Evolutionary conservation across 2,329 filamentous ascomycete species (phyloP), one percentile per base, ranked within the genome.

Genomic region (Colletotrichum lentis): DNA sequence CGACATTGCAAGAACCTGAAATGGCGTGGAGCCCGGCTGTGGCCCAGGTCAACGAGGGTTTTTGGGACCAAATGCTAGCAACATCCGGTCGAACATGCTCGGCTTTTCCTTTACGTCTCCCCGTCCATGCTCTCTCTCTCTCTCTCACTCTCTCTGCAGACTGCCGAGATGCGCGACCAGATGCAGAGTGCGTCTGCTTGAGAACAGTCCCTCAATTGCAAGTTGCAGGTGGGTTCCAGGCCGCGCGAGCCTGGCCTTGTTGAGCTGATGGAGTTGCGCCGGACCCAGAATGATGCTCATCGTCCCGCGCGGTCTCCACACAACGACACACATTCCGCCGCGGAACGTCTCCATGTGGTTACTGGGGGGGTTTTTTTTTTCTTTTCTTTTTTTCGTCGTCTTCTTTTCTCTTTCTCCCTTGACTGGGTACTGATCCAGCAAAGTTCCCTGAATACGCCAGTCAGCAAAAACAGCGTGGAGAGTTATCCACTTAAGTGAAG

Each of bases 301-400:
- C 22, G 61, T 39, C 56, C 27, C 27, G 43, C 56, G 43, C 44
- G 2, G 61, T 56, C 41, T 60, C 65, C 62, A 68, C 65, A 41
- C 22, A 16, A n/a, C 49, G 65, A 64, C 60, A 64, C 55, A 65
- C 49, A 55, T 68, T 55, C 65, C 65, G 49, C 65, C 43, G 55
- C 65, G 62, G 62, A 68, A 68, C 50, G 46, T 64, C 47, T 67
- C 54, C 61, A 68, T 68, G 44, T 58, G 47, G 49, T 8, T 8
- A 37, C 50, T 50, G 49, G 27, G n/a, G n/a, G n/a, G n/a, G n/a
- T n/a, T n/a, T n/a, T n/a, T n/a, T n/a, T n/a, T n/a, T n/a, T n/a
- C n/a, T n/a, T n/a, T n/a, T n/a, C n/a, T n/a, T 43, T 24, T n/a
- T 22, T 14, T 52, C 22, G 31, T 16, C 20, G 35, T 16, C 37